Conservation (phyloP, 1,284 basidiomycete genomes). For the Sphaerobolus stellatus region DNA sequence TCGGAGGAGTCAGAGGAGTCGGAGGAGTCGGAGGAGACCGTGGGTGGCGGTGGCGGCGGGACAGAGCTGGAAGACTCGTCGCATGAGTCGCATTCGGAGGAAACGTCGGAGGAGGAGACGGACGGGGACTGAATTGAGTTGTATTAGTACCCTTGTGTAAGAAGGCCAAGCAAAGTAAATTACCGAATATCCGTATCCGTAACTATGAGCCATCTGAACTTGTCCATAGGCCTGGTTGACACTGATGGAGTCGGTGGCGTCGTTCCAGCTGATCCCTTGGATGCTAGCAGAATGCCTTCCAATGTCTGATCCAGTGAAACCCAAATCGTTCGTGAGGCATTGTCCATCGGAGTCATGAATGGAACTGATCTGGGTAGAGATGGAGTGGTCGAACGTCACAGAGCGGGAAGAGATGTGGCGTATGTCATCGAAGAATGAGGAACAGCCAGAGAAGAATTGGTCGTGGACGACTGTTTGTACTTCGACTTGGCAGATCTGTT, state of each 20-base stretch:
- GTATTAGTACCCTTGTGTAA: background rate
- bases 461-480: conserved; percentile 22
- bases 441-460: conserved; percentile 17
- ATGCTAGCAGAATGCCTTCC: conserved; percentile 18
- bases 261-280: conserved; percentile 22
- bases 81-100: background rate
- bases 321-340: conserved; percentile 16
- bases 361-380: conserved; percentile 16
- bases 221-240: conserved; percentile 10
- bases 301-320: conserved; percentile 18
- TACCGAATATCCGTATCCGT: conserved; percentile 9
- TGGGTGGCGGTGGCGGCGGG: background rate
- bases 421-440: conserved; percentile 17
- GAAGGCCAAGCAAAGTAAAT: background rate
- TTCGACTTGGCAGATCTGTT: conserved; percentile 24
- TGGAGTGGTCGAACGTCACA: conserved; percentile 18
- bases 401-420: conserved; percentile 13
- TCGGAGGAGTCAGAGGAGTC: background rate
- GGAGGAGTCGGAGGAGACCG: background rate
- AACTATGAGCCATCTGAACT: background rate
- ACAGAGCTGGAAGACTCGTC: background rate
- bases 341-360: conserved; percentile 8
- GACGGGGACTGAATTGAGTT: conserved; percentile 1
- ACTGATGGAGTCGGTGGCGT: conserved; percentile 15
- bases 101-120: background rate